Evolutionary conservation across 1,284 basidiomycete species (phyloP).

Genomic region (Neolentinus lepideus): DNA sequence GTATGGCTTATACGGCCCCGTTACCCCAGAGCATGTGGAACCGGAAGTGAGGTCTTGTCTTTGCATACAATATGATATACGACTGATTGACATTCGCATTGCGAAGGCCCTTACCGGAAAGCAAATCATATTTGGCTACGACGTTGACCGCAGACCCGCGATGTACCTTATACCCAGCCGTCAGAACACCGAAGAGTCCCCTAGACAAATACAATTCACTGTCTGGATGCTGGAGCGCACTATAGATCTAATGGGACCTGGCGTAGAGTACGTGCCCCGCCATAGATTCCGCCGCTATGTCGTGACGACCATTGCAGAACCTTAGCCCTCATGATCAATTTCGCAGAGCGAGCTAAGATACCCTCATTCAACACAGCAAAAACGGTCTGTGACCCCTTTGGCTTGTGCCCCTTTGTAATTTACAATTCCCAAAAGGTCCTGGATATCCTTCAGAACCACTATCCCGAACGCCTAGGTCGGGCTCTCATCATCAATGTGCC

Average conservation of each 20-base stretch:
- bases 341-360: conserved; percentile 72
- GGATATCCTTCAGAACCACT: conserved; percentile 80
- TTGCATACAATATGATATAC: background rate
- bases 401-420: background rate
- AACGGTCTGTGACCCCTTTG: conserved; percentile 22
- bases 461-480: conserved; percentile 88
- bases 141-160: conserved; percentile 57
- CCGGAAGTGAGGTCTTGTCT: conserved; percentile 47
- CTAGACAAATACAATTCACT: conserved; percentile 68
- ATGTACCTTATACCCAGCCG: conserved; percentile 77
- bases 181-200: conserved; percentile 76
- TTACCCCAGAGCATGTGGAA: conserved; percentile 55
- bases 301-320: conserved; percentile 31
- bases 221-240: conserved; percentile 70
- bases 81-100: conserved; percentile 3
- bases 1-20: conserved; percentile 54
- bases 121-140: conserved; percentile 71
- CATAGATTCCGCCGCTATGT: conserved; percentile 8
- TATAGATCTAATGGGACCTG: conserved; percentile 69
- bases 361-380: conserved; percentile 62
- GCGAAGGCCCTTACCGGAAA: conserved; percentile 66
- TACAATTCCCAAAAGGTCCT: conserved; percentile 33
- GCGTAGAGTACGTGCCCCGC: conserved; percentile 58
- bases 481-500: conserved; percentile 83
- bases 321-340: conserved; percentile 75